phyloP scores from a whole-genome alignment of 2,329 filamentous ascomycete genomes.

The Phyllosticta citribraziliensis region DNA sequence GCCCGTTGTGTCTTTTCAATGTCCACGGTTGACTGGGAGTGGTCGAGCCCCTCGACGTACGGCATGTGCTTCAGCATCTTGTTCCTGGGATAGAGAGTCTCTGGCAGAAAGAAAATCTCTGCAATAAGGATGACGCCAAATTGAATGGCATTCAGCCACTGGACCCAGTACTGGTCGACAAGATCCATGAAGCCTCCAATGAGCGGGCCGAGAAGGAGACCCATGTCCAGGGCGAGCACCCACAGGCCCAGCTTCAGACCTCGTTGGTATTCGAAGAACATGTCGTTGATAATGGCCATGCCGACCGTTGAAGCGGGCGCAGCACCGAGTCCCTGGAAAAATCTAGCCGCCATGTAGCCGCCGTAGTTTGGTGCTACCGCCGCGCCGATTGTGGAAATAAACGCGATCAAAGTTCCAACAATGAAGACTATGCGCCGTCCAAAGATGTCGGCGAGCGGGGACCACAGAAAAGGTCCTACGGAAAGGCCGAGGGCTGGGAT shows the following conservation, averaged over 20 bases:
- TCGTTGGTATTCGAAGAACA: slow-evolving; percentile 48
- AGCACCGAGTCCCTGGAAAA: slow-evolving; percentile 49
- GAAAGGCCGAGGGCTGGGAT: slow-evolving; percentile 28
- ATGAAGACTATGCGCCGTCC: slow-evolving; percentile 39
- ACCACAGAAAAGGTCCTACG: slow-evolving; percentile 22
- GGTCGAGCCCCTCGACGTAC: slow-evolving; percentile 13
- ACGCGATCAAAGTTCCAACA: slow-evolving; percentile 32
- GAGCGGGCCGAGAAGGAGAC: slow-evolving; percentile 40
- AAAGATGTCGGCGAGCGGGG: slow-evolving; percentile 23
- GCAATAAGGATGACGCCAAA: slow-evolving; percentile 40
- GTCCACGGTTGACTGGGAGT: not conserved
- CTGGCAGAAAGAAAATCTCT: slow-evolving; percentile 43
- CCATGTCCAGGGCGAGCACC: slow-evolving; percentile 47
- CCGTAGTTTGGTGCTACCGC: slow-evolving; percentile 33
- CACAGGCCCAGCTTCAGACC: slow-evolving; percentile 48
- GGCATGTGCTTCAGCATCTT: slow-evolving; percentile 36
- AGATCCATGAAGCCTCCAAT: slow-evolving; percentile 45
- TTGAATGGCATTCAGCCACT: slow-evolving; percentile 46
- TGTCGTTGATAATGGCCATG: slow-evolving; percentile 44
- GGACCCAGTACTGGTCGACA: slow-evolving; percentile 41
- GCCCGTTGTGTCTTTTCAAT: slow-evolving; percentile 16
- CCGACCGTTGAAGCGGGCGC: slow-evolving; percentile 46
- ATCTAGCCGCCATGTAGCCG: slow-evolving; percentile 48
- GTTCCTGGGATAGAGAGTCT: slow-evolving; percentile 47
- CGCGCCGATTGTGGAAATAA: slow-evolving; percentile 34